Base-by-base conservation (phyloP, 2,329 filamentous ascomycete species). In the Talaromyces verruculosus region DNA sequence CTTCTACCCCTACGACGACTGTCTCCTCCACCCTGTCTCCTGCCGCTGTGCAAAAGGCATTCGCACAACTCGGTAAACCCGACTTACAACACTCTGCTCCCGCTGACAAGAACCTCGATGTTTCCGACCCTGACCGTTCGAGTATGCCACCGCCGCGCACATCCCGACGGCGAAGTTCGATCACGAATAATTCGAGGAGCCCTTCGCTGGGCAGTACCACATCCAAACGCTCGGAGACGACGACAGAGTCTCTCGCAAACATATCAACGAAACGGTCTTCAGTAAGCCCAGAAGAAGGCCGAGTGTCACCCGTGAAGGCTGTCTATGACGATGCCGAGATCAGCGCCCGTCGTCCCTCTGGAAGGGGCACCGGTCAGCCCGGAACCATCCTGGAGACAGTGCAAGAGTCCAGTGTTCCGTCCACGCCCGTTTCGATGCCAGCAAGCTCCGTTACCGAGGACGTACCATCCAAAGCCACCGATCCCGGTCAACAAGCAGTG, bases 401-500 rank as follows among this genome's bases (percentile, higher is more conserved):
- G 17, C 91, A 97, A 75, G 94, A 97, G 82, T 89, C 90, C 63
- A 95, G 92, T 79, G 86, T 92, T 67, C 88, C 90, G 51, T 88
- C 87, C 60, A 91, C 91, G 0, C 90, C 91, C 15, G 82, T 80
- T 15, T 81, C 72, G 51, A 75, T 78, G 25, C 77, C 72, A 15
- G 67, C 72, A 78, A 68, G 73, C 82, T 78, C 71, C 76, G 75
- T 37, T 72, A 80, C 67, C 60, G 69, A 74, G 61, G 76, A 79
- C 53, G 75, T 78, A 64, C 72, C 73, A 19, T 74, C 73, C 65
- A 77, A 71, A 68, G 75, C 76, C 62, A 75, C 76, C 51, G 77
- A 77, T 68, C 65, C 74, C 81, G 75, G 78, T 82, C 82, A 80
- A 76, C 77, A 80, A 70, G 76, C 78, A 73, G 74, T 76, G 72